A percentile compares a stretch with the other conserved stretches of the same genome.
phyloP scores from a whole-genome alignment of 345 rosid species.

The Eucalyptus sp. region DNA sequence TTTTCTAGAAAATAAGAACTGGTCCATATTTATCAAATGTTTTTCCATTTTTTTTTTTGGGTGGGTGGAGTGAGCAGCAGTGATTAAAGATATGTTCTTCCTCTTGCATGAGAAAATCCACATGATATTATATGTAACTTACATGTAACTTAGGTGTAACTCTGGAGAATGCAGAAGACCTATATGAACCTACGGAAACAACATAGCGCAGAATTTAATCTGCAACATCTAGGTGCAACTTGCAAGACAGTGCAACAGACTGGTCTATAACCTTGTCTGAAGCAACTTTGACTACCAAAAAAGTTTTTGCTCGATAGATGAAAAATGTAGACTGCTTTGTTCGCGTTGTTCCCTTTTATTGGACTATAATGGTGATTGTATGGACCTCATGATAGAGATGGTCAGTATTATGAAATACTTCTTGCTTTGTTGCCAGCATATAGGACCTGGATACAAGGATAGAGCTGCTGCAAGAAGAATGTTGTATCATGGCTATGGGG shows the following conservation, averaged over 20 bases:
- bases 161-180: background rate
- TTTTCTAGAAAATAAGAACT: background rate
- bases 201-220: background rate
- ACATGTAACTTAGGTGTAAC: no score
- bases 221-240: background rate
- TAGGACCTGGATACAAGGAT: slow-evolving; percentile 49
- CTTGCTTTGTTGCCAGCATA: slow-evolving; percentile 15
- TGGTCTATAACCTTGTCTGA: background rate
- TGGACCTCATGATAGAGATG: background rate
- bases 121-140: background rate
- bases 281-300: background rate
- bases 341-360: background rate
- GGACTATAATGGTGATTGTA: background rate
- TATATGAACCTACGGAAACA: background rate
- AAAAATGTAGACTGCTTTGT: background rate
- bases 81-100: background rate
- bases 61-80: background rate
- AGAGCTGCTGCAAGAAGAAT: slow-evolving; percentile 90
- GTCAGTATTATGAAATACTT: background rate
- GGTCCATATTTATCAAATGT: background rate
- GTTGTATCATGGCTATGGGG: slow-evolving; percentile 70
- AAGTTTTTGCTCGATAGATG: background rate
- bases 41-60: background rate
- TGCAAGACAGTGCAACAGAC: background rate
- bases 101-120: background rate